These are phyloP conservation scores for Coemansia sp. DNA, from an alignment of 192 early-diverging fungal genomes.

Conservation along the genomic window DNA sequence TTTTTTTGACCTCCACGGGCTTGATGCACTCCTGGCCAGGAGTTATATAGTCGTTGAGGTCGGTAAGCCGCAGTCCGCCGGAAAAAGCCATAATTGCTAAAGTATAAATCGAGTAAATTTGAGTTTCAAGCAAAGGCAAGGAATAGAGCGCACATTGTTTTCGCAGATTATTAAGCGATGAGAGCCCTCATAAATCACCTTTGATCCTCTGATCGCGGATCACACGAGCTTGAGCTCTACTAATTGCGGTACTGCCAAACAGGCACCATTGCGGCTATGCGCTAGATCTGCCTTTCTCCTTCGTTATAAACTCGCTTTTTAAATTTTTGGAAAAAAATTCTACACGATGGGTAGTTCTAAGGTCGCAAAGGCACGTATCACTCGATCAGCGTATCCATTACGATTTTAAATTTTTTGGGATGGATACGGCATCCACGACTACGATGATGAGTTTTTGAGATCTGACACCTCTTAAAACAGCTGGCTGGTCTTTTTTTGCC, in stretches of 20 bases:
- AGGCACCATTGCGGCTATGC: background rate
- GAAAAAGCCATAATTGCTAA: conserved; percentile 72
- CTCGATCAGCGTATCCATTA: background rate
- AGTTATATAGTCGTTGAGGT: conserved; percentile 96
- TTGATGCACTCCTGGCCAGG: conserved; percentile 98
- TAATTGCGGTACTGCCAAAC: background rate
- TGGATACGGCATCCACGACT: conserved; percentile 6
- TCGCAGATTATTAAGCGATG: background rate
- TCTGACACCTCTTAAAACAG: conserved; percentile 58
- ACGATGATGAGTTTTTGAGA: conserved; percentile 50
- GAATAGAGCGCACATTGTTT: background rate
- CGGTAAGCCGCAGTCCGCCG: conserved; percentile 80
- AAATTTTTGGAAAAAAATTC: conserved; percentile 1
- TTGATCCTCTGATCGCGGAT: background rate
- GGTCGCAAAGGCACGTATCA: conserved; percentile 1
- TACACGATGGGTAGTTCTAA: conserved; percentile 2
- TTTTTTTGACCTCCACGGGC: conserved; percentile 80
- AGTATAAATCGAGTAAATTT: background rate
- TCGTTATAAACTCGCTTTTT: background rate
- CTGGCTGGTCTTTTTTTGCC: background rate
- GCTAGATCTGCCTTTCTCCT: background rate
- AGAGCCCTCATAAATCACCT: background rate
- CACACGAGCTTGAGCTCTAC: background rate
- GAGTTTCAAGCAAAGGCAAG: conserved; percentile 4
- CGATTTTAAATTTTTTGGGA: background rate